phyloP scores from a whole-genome alignment of 169 alveolate species.

The Plasmodium cynomolgi region DNA sequence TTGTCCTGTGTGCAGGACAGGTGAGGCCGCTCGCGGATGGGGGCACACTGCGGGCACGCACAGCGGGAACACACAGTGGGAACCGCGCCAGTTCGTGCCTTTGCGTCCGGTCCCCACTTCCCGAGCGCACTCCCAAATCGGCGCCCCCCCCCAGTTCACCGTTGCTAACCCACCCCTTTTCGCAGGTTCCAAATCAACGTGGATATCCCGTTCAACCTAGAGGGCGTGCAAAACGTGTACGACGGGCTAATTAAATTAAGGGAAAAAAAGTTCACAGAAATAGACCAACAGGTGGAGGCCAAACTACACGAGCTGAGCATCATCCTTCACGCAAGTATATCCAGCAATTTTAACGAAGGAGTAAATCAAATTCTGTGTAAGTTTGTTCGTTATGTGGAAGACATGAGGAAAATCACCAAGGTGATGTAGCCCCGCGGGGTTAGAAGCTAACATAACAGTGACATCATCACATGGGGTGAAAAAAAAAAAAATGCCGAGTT shows the following conservation, averaged over 20 bases:
- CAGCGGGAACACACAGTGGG: not conserved
- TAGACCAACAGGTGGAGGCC: not conserved
- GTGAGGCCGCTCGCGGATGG: not conserved
- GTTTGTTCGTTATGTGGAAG: slow-evolving; percentile 12
- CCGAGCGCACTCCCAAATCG: not conserved
- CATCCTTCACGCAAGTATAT: slow-evolving; percentile 5
- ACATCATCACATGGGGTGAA: not conserved
- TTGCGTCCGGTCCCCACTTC: not conserved
- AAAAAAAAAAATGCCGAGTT: not conserved
- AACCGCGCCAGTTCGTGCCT: not conserved
- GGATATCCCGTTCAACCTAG: slow-evolving; percentile 28
- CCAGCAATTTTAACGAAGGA: slow-evolving; percentile 3
- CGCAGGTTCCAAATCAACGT: slow-evolving; percentile 40
- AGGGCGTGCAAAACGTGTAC: slow-evolving; percentile 3
- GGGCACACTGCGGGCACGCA: not conserved
- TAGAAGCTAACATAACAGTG: not conserved
- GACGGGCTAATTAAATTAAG: slow-evolving; percentile 26
- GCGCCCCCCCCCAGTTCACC: not conserved
- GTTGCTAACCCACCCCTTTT: not conserved
- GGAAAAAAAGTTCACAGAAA: not conserved
- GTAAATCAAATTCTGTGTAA: slow-evolving; percentile 24
- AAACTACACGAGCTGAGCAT: slow-evolving; percentile 8
- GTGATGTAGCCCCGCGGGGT: not conserved
- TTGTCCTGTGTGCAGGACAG: slow-evolving; percentile 14
- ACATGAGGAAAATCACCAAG: slow-evolving; percentile 1